These are phyloP conservation scores for Fusarium robinianum DNA, from an alignment of 2,329 filamentous ascomycete genomes.

Conservation along the genomic window DNA sequence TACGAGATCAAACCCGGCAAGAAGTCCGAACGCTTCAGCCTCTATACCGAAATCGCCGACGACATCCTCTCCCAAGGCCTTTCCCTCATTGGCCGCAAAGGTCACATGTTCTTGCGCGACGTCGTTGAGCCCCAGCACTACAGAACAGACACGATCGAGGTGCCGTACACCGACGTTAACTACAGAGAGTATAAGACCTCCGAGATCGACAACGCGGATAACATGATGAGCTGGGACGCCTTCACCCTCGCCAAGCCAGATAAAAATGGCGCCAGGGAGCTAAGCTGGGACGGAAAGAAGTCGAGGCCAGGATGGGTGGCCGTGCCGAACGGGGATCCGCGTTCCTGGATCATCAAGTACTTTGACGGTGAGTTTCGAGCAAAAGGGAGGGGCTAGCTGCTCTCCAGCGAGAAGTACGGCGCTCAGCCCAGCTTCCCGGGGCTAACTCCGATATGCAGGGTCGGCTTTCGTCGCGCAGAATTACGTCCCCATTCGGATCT, in stretches of 20 bases:
- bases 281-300: constrained; percentile 1
- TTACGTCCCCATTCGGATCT: constrained; percentile 15
- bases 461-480: constrained; percentile 4
- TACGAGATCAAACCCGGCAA: neutral
- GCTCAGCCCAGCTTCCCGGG: no score
- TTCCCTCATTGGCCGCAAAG: constrained; percentile 9
- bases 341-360: constrained; percentile 15
- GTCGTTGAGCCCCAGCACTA: constrained; percentile 5
- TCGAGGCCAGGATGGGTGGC: constrained; percentile 21
- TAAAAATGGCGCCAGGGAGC: neutral
- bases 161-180: no score
- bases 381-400: neutral
- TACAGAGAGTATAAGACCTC: no score
- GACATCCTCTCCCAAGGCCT: constrained; percentile 13
- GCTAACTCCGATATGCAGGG: constrained; percentile 9
- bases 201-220: neutral
- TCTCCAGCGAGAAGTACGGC: no score
- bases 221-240: constrained; percentile 12
- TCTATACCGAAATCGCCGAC: constrained; percentile 8
- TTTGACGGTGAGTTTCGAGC: constrained; percentile 20
- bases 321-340: neutral
- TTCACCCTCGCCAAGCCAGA: constrained; percentile 5
- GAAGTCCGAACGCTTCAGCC: constrained; percentile 1
- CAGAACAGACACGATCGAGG: no score
- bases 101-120: constrained; percentile 13